Base-by-base conservation (phyloP, 148 eudicot genomes). In the Camellia lanceoleosa region DNA sequence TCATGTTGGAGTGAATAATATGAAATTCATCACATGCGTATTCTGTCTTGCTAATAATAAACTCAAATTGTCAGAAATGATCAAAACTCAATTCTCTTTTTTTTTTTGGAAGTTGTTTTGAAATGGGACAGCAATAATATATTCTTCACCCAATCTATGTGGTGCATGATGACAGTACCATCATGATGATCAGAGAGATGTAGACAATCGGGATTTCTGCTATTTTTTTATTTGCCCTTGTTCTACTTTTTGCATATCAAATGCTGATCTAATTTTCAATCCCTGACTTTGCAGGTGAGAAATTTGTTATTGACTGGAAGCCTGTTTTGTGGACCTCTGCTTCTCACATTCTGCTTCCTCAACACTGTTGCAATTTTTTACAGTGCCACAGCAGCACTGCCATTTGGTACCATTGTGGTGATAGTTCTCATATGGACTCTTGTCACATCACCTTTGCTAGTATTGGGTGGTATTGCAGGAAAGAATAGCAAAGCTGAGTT, bases 401-500 rank as follows among this genome's bases (percentile, higher is more conserved):
- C 89, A 18, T 87, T 87, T 78, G 89, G 87, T 16, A 87, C 87
- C 38, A 84, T 87, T 43, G 89, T 87, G 76, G 85, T 87, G 64
- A 86, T 86, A 80, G 80, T 84, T 73, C 81, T 84, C 41, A 84
- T 84, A 64, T 84, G 86, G 86, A 68, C 83, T 44, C 82, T 87
- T 2, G 87, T 87, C 59, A 84, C 89, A 63, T 84, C 87, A 67
- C 89, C 89, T n/a, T 76, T 87, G 89, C 80, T 87, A 46, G 87
- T 87, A 30, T 72, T 87, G 68, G 89, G 89, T 18, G 89, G 89
- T 16, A 86, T 86, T 75, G 86, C 86, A 14, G 89, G 89, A 71
- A 86, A 86, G 78, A 86, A 86, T 47, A 84, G 89, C 81, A 87
- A 87, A 75, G 82, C 81, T 23, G 89, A 87, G 76, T 87, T 87